Evolutionary conservation across 176 grass and related monocot species (phyloP).

Genomic region (Oryza glumipatula): DNA sequence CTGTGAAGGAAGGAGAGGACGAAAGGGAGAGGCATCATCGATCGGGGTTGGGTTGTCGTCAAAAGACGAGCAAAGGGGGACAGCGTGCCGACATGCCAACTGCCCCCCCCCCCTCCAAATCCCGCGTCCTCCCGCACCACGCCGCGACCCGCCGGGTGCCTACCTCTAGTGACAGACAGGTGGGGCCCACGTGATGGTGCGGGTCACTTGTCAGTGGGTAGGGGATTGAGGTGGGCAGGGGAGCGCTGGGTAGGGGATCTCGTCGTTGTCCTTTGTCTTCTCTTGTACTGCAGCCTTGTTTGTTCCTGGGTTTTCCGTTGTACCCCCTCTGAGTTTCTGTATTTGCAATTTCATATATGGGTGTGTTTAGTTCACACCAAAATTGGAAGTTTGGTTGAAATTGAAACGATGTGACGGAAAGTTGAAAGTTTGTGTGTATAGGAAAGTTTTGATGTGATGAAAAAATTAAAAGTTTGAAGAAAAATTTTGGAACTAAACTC

Average conservation of each 20-base stretch:
- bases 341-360: neutral
- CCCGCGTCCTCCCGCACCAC: neutral
- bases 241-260: neutral
- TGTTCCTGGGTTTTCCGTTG: neutral
- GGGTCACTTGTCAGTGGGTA: conserved; percentile 23
- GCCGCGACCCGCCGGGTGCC: no score
- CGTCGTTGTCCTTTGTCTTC: conserved; percentile 13
- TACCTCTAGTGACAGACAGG: neutral
- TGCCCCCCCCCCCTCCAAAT: neutral
- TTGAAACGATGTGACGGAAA: no score
- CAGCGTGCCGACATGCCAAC: conserved; percentile 54
- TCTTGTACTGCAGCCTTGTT: conserved; percentile 31
- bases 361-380: no score
- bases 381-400: no score
- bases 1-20: neutral
- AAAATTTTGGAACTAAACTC: no score
- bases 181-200: conserved; percentile 21
- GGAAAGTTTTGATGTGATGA: no score
- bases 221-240: neutral
- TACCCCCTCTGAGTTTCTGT: neutral
- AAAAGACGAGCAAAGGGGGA: conserved; percentile 44
- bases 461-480: no score
- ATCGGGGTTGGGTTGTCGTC: conserved; percentile 41
- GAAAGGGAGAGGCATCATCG: conserved; percentile 13
- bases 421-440: no score